These are phyloP conservation scores for Solanum medicagineum DNA, from an alignment of 257 asterid genomes.

Conservation along the genomic window DNA sequence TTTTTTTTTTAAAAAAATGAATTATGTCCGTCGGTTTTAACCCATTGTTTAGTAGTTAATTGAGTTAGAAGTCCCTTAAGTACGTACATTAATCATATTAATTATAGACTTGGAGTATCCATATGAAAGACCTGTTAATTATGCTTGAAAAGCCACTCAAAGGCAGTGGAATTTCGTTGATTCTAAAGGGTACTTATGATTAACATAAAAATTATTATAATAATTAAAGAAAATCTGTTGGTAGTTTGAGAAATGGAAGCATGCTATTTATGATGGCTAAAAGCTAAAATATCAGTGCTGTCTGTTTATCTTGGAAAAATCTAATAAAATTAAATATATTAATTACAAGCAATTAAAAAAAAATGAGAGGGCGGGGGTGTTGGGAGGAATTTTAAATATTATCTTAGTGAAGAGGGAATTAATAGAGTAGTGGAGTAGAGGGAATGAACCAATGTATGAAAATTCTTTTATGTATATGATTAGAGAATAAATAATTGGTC, in stretches of 20 bases:
- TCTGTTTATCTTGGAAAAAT: neutral
- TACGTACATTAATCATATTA: neutral
- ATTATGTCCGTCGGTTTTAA: neutral
- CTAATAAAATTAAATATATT: neutral
- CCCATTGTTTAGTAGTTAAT: neutral
- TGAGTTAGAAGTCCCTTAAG: neutral
- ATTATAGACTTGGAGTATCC: neutral
- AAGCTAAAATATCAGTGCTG: neutral
- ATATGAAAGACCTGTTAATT: neutral
- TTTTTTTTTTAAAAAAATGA: too few species aligned
- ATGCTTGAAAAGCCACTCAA: neutral
- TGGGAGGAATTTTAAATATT: neutral
- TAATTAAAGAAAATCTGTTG: neutral
- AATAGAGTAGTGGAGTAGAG: neutral
- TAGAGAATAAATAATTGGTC: neutral
- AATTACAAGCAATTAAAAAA: neutral
- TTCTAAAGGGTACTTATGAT: constrained; percentile 6
- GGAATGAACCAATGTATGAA: neutral
- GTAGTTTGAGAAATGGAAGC: neutral
- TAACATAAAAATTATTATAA: neutral
- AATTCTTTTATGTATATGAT: neutral
- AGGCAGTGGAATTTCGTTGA: constrained; percentile 5
- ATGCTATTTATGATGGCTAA: neutral
- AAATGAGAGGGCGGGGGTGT: neutral
- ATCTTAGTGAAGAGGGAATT: neutral